Base-by-base conservation (phyloP, 2,329 filamentous ascomycete species). In the Triangularia verruculosa region DNA sequence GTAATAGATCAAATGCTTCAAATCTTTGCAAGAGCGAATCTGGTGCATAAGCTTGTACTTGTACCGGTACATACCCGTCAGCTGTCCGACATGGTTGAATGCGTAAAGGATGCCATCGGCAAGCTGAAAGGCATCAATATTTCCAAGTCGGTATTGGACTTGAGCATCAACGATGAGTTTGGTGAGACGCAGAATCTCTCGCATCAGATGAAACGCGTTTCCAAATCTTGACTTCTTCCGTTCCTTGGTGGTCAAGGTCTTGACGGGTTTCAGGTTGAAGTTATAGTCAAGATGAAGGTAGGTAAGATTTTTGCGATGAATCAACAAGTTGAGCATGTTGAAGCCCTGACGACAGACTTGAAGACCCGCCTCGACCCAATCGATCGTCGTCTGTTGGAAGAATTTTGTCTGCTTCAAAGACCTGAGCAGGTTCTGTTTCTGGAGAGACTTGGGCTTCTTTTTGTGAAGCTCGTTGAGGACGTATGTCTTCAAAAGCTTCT, bases 41-140 rank as follows among this genome's bases (percentile, higher is more conserved):
- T 99, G 95, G 76, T 99, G 95, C 95, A 99, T 99, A 62, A 99
- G 84, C 83, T 99, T 99, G 82, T 99, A 99, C 83, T 99, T 99
- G 85, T 99, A 99, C 66, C 95, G 90, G 79, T 99, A 99, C 95
- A 99, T 99, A 75, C 95, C 95, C 15, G 95, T 99, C 66, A 99
- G 82, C 77, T 99, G 96, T 66, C 95, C 95, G 63, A 99, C 95
- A 71, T 99, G 95, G 78, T 99, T 99, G 81, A 99, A 99, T 17
- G 95, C 96, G 72, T 99, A 99, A n/a, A 98, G 82, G 63, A 99
- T 99, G 76, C 95, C 95, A 76, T 99, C 95, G 3, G 95, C 95
- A 68, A 99, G 88, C 77, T 99, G 95, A 82, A 99, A 99, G 39
- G 96, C 95, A 77, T 99, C 95, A 67, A 99, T 98, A 73, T 99